These are phyloP conservation scores for Chrysanthemum seticuspe DNA, from an alignment of 129 eudicot genomes.

Conservation along the genomic window DNA sequence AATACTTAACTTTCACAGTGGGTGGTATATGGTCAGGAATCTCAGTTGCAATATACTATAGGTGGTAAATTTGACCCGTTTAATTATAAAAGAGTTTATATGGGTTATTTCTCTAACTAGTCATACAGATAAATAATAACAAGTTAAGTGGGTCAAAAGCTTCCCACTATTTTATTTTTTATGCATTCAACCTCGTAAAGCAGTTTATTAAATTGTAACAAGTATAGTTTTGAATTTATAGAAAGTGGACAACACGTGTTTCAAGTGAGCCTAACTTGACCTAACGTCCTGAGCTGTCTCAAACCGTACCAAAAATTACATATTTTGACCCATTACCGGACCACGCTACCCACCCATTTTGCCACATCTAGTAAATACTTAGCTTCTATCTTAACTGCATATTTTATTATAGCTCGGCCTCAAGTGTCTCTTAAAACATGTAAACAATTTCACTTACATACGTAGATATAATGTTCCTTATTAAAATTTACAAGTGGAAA, in stretches of 20 bases:
- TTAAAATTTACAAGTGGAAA: background rate
- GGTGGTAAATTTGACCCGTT: no score
- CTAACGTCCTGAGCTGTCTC: background rate
- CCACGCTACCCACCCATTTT: background rate
- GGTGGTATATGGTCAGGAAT: no score
- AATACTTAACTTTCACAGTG: background rate
- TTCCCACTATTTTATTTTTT: no score
- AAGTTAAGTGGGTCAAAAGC: no score
- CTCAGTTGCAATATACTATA: background rate
- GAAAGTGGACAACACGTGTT: background rate
- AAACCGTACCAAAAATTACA: background rate
- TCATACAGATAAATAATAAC: no score
- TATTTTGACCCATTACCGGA: background rate
- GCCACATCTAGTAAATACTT: constrained; percentile 14
- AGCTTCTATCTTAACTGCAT: background rate
- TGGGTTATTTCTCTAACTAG: no score
- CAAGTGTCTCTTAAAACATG: no score
- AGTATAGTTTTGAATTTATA: no score
- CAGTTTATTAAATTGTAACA: no score
- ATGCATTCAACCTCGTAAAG: no score
- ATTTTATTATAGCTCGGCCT: no score
- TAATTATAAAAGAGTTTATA: no score
- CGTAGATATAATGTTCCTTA: background rate
- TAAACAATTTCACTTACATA: background rate
- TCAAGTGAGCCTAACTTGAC: background rate